Conservation (phyloP, 177 flowering plant species). For the Telopea speciosissima region DNA sequence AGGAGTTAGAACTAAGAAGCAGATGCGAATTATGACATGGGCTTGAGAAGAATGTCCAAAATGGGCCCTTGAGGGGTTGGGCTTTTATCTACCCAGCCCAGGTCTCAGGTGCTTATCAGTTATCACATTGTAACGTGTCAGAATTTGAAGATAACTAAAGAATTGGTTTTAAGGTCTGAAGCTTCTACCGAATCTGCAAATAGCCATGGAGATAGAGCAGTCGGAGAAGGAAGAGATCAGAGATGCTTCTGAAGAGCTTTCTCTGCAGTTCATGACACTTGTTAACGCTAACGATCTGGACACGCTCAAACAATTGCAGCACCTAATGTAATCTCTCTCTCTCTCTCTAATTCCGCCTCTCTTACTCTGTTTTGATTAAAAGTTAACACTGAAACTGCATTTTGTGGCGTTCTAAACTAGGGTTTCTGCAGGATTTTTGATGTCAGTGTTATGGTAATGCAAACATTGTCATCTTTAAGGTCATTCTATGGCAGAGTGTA, state of each 20-base stretch:
- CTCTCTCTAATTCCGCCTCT: background rate
- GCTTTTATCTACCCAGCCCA: no score
- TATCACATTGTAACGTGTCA: no score
- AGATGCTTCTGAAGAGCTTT: slow-evolving; percentile 47
- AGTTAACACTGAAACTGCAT: background rate
- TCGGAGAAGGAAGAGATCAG: slow-evolving; percentile 31
- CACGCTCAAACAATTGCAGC: slow-evolving; percentile 59
- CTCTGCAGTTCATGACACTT: slow-evolving; percentile 62
- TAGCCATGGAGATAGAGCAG: slow-evolving; percentile 16
- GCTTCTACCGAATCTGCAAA: background rate
- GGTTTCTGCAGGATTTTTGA: background rate
- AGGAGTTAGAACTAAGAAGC: no score
- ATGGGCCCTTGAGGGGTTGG: no score
- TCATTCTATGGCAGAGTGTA: no score
- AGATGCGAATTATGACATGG: no score
- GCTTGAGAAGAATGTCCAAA: no score
- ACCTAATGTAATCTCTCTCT: slow-evolving; percentile 47
- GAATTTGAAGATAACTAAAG: background rate
- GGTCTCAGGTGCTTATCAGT: no score
- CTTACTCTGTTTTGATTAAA: no score
- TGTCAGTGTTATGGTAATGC: background rate
- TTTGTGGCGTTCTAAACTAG: background rate
- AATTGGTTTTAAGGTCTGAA: background rate
- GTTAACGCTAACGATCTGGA: slow-evolving; percentile 45
- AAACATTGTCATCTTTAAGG: no score